phyloP scores from a whole-genome alignment of 768 basidiomycete genomes.

The Trametes gibbosa region DNA sequence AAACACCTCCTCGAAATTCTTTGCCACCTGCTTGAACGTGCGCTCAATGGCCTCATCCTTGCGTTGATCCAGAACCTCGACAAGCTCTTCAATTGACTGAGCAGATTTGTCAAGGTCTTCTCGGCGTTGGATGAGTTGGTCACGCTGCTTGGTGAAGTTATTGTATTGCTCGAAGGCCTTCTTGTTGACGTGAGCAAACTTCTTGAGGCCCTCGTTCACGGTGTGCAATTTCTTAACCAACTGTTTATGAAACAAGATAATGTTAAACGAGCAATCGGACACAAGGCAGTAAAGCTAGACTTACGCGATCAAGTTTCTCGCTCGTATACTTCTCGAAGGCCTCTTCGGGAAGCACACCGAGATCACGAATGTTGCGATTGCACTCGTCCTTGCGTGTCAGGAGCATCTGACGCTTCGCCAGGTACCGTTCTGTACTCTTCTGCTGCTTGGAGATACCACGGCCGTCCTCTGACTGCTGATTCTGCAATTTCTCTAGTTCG shows the following conservation, averaged over 20 bases:
- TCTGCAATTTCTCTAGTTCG: slow-evolving; percentile 71
- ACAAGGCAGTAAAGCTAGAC: slow-evolving; percentile 25
- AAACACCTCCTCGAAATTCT: slow-evolving; percentile 96
- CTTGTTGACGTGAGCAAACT: slow-evolving; percentile 98
- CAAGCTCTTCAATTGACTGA: slow-evolving; percentile 85
- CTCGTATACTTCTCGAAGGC: slow-evolving; percentile 93
- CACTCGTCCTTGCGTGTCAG: slow-evolving; percentile 86
- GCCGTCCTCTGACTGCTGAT: slow-evolving; percentile 82
- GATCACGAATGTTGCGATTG: slow-evolving; percentile 91
- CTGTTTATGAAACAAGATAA: slow-evolving; percentile 37
- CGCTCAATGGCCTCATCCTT: slow-evolving; percentile 99
- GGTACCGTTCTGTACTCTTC: slow-evolving; percentile 92
- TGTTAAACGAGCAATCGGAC: not conserved
- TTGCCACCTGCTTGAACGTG: slow-evolving; percentile 97
- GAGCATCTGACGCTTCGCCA: slow-evolving; percentile 89
- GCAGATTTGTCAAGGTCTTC: slow-evolving; percentile 92
- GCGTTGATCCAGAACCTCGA: slow-evolving; percentile 90
- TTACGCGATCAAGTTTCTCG: slow-evolving; percentile 83
- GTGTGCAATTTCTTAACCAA: slow-evolving; percentile 90
- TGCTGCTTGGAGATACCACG: slow-evolving; percentile 87
- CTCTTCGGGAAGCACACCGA: slow-evolving; percentile 95
- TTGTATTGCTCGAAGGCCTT: slow-evolving; percentile 99
- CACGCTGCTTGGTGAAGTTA: slow-evolving; percentile 96
- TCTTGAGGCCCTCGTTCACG: slow-evolving; percentile 91
- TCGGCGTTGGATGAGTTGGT: slow-evolving; percentile 81